A percentile compares a stretch with the other conserved stretches of the same genome.
phyloP scores from a whole-genome alignment of 805 yeast species.

The Komagataella ulmi region DNA sequence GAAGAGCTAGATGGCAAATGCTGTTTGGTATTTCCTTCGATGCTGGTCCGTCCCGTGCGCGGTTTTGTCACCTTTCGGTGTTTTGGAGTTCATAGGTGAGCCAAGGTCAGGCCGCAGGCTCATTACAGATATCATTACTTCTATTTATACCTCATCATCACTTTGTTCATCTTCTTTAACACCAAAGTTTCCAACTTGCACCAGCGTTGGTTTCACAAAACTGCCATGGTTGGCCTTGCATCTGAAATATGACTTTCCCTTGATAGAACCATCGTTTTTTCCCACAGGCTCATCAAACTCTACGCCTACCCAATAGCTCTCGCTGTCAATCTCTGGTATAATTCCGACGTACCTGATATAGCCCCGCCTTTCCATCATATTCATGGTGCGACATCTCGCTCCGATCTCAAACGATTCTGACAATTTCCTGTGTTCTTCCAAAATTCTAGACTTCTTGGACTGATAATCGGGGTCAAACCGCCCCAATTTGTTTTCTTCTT shows the following conservation, averaged over 20 bases:
- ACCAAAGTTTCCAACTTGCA: slow-evolving; percentile 53
- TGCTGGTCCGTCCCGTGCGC: background rate
- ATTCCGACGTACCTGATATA: slow-evolving; percentile 57
- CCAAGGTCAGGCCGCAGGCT: background rate
- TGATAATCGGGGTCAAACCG: slow-evolving; percentile 47
- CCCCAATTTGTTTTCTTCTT: slow-evolving; percentile 53
- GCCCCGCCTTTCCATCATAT: slow-evolving; percentile 48
- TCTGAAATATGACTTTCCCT: slow-evolving; percentile 44
- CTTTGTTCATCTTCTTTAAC: slow-evolving; percentile 30
- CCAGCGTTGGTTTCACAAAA: slow-evolving; percentile 56
- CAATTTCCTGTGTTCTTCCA: slow-evolving; percentile 15
- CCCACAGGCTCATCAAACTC: slow-evolving; percentile 82
- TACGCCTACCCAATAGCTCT: slow-evolving; percentile 64
- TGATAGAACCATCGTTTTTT: slow-evolving; percentile 67
- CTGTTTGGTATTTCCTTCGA: slow-evolving; percentile 1
- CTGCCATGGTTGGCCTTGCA: slow-evolving; percentile 55
- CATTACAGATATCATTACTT: background rate
- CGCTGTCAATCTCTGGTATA: slow-evolving; percentile 39
- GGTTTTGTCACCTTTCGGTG: background rate
- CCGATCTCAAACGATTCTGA: slow-evolving; percentile 28
- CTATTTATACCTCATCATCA: slow-evolving; percentile 20
- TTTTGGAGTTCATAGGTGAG: background rate
- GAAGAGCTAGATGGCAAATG: slow-evolving; percentile 2
- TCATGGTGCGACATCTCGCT: slow-evolving; percentile 33
- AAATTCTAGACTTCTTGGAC: slow-evolving; percentile 12